These are phyloP conservation scores for Colletotrichum sansevieriae DNA, from an alignment of 2,329 filamentous ascomycete species.

Conservation along the genomic window DNA sequence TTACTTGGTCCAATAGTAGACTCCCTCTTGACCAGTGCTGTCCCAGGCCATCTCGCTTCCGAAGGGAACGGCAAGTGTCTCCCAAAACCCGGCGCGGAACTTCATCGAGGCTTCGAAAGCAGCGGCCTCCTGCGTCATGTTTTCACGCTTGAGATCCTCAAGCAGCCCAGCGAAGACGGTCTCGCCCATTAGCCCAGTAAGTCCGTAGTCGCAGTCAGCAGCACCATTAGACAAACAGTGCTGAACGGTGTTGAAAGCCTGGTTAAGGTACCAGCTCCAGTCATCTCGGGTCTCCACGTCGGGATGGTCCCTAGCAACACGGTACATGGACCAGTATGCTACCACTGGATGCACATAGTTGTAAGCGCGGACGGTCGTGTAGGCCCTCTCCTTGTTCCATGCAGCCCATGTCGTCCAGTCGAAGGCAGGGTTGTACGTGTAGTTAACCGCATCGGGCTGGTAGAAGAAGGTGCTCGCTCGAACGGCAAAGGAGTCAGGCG, in stretches of 20 bases:
- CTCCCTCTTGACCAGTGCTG: constrained; percentile 71
- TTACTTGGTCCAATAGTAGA: constrained; percentile 69
- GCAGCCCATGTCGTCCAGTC: constrained; percentile 55
- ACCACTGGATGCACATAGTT: constrained; percentile 70
- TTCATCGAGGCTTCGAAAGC: constrained; percentile 61
- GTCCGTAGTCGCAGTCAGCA: constrained; percentile 52
- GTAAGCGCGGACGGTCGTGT: constrained; percentile 65
- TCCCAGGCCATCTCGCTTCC: constrained; percentile 75
- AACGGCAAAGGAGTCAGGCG: constrained; percentile 58
- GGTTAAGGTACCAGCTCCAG: constrained; percentile 68
- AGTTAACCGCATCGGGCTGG: constrained; percentile 58
- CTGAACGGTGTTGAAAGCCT: constrained; percentile 65
- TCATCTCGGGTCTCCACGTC: constrained; percentile 47
- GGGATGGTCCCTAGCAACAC: constrained; percentile 64
- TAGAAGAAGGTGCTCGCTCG: constrained; percentile 67
- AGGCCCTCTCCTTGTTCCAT: constrained; percentile 55
- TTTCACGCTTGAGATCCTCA: constrained; percentile 63
- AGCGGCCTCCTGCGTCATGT: constrained; percentile 46
- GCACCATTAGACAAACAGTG: constrained; percentile 54
- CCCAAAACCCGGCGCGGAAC: constrained; percentile 62
- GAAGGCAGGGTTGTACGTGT: constrained; percentile 57
- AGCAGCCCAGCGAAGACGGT: constrained; percentile 68
- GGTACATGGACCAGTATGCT: constrained; percentile 70
- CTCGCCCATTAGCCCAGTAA: constrained; percentile 70
- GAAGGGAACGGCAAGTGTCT: constrained; percentile 64